phyloP scores from a whole-genome alignment of 352 stramenopile genomes.

The Globisporangium camurandrum region DNA sequence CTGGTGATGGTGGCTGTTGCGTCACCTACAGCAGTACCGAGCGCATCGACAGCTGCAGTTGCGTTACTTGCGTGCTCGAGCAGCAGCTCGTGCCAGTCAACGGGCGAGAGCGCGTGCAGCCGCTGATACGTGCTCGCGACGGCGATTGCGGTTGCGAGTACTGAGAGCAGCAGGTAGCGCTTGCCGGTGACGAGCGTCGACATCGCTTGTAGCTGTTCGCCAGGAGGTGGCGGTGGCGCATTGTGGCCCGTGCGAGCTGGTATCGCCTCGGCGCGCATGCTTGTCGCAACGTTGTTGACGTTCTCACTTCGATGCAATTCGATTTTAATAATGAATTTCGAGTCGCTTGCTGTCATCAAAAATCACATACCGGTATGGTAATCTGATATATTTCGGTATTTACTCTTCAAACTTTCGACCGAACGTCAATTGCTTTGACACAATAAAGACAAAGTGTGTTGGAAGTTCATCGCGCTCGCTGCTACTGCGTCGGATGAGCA shows the following conservation, averaged over 20 bases:
- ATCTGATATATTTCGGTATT: no score
- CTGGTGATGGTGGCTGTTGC: background rate
- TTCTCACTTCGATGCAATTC: background rate
- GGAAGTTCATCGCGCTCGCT: slow-evolving; percentile 56
- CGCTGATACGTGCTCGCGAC: slow-evolving; percentile 37
- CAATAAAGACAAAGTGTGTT: slow-evolving; percentile 67
- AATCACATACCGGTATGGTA: no score
- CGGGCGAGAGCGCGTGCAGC: slow-evolving; percentile 15
- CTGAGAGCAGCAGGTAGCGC: slow-evolving; percentile 60
- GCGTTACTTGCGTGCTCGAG: slow-evolving; percentile 6
- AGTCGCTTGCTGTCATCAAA: no score
- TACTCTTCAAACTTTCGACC: slow-evolving; percentile 79
- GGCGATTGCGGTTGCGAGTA: slow-evolving; percentile 46
- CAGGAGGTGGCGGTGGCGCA: background rate
- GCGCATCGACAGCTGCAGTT: slow-evolving; percentile 4
- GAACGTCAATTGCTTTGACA: slow-evolving; percentile 80
- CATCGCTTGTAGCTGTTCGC: slow-evolving; percentile 21
- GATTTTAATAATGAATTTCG: no score
- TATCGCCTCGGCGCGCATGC: background rate
- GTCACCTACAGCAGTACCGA: background rate
- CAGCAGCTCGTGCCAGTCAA: slow-evolving; percentile 7
- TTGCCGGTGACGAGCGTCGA: slow-evolving; percentile 34
- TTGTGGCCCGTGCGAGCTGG: no score
- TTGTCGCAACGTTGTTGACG: background rate
- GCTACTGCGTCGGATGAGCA: slow-evolving; percentile 18